A percentile compares a stretch with the other conserved stretches of the same genome.
Evolutionary conservation across 768 basidiomycete species (phyloP).

Genomic region (Crepidotus variabilis): DNA sequence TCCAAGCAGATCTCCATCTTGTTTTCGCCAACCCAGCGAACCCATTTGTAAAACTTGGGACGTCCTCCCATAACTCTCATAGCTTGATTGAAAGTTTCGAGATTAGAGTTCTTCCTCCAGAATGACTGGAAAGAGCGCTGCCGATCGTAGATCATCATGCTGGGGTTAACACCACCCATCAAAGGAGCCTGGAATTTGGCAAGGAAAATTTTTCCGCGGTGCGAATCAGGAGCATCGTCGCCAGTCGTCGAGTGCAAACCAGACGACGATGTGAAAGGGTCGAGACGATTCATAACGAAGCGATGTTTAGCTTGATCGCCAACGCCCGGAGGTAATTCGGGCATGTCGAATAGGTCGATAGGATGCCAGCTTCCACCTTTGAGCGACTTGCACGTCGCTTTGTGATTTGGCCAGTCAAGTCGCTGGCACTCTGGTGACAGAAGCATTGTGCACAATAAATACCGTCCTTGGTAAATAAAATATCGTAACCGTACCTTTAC

Average conservation of each 20-base stretch:
- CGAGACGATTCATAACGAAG: slow-evolving; percentile 19
- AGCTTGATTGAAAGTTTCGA: slow-evolving; percentile 10
- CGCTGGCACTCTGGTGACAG: slow-evolving; percentile 32
- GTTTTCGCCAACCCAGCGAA: slow-evolving; percentile 11
- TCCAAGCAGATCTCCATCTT: slow-evolving; percentile 19
- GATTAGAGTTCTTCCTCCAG: slow-evolving; percentile 16
- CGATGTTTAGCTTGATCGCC: not conserved
- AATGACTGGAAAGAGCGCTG: slow-evolving; percentile 32
- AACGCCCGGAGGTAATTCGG: not conserved
- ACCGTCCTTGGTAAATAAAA: not conserved
- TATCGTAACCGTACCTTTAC: slow-evolving; percentile 22
- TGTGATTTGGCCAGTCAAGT: slow-evolving; percentile 37
- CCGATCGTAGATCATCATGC: slow-evolving; percentile 36
- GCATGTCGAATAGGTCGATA: slow-evolving; percentile 17
- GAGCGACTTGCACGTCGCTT: slow-evolving; percentile 30
- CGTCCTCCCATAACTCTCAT: slow-evolving; percentile 6
- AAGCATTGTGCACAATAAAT: not conserved
- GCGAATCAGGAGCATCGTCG: slow-evolving; percentile 24
- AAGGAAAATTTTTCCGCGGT: slow-evolving; percentile 31
- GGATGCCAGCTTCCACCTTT: slow-evolving; percentile 35
- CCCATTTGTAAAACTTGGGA: slow-evolving; percentile 20
- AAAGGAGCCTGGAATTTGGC: slow-evolving; percentile 33
- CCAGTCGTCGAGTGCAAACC: slow-evolving; percentile 2
- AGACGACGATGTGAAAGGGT: slow-evolving; percentile 4
- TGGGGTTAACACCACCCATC: slow-evolving; percentile 2